Base-by-base conservation (phyloP, 2,329 filamentous ascomycete genomes). In the Phyllosticta citriasiana region DNA sequence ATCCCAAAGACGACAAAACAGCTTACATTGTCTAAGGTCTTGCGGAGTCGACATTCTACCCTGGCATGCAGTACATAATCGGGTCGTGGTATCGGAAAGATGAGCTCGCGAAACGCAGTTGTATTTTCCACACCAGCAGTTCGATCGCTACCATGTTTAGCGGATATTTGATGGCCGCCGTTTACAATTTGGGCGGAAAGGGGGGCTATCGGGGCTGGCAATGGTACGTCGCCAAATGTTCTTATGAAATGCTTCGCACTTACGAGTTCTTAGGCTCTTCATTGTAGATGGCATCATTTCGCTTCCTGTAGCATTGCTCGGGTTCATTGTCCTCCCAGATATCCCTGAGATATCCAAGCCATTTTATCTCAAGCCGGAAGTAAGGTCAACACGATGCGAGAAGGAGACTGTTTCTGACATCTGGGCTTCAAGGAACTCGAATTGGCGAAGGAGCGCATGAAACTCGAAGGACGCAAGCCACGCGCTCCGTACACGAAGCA, bases 281-380 rank as follows among this genome's bases (percentile, higher is more conserved):
- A 76, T 83, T 51, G 72, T 83, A 53, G 79, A 83, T 64, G 81
- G 80, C 0, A 70, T 81, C 3, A 83, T 84, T 33, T 79, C 78
- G 1, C 69, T 83, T 0, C 81, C 81, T 0, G 73, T 84, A 1
- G 80, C 80, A 0, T 62, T 82, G 0, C 72, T 74, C 0, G 81
- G 81, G 0, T 81, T 78, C 63, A 76, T 80, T 66, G 68, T 72
- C 6, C 67, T 81, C 4, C 80, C 79, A 0, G 80, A 82, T 66
- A 71, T 80, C 1, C 80, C 80, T 0, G 78, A 81, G 53, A 82
- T 78, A 50, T 76, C 76, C 0, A 74, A 73, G 30, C 77, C 79
- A 1, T 81, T 77, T 68, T 82, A 81, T 64, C 66, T 82, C 25
- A 76, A 67, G 7, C 66, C 75, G 51, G 64, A 74, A 62, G 40